phyloP scores from a whole-genome alignment of 73 alveolate genomes.

The Paramecium caudatum region DNA sequence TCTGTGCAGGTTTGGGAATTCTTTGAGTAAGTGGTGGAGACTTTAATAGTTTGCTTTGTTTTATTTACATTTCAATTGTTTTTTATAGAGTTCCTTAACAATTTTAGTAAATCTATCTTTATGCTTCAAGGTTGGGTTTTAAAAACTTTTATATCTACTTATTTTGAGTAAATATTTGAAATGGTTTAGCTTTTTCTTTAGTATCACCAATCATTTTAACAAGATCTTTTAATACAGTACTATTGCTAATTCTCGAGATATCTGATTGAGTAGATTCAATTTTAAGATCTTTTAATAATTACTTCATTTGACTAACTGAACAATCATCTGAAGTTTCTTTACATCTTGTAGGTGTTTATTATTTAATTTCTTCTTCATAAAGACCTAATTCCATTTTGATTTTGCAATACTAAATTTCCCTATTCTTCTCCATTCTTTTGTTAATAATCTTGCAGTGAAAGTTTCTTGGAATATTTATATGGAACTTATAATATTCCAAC shows the following conservation, averaged over 20 bases:
- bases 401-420: slow-evolving; percentile 34
- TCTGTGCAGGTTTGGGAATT: not conserved
- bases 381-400: slow-evolving; percentile 51
- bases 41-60: not conserved
- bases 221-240: slow-evolving; percentile 27
- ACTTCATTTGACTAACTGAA: slow-evolving; percentile 6
- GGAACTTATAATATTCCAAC: slow-evolving; percentile 58
- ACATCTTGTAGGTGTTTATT: not conserved
- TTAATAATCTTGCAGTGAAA: not conserved
- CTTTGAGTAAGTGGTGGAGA: not conserved
- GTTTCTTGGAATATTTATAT: slow-evolving; percentile 60
- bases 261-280: slow-evolving; percentile 3
- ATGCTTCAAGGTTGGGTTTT: not conserved
- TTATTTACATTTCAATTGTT: not conserved
- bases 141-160: not conserved
- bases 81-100: not conserved
- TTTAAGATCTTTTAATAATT: slow-evolving; percentile 41
- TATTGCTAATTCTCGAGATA: slow-evolving; percentile 2
- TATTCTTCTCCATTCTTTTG: not conserved
- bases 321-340: slow-evolving; percentile 57
- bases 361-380: slow-evolving; percentile 1
- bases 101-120: not conserved
- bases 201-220: not conserved
- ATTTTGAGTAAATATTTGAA: not conserved
- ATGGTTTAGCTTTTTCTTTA: not conserved